phyloP scores from a whole-genome alignment of 208 protist species.

The Trypanosoma vivax region DNA sequence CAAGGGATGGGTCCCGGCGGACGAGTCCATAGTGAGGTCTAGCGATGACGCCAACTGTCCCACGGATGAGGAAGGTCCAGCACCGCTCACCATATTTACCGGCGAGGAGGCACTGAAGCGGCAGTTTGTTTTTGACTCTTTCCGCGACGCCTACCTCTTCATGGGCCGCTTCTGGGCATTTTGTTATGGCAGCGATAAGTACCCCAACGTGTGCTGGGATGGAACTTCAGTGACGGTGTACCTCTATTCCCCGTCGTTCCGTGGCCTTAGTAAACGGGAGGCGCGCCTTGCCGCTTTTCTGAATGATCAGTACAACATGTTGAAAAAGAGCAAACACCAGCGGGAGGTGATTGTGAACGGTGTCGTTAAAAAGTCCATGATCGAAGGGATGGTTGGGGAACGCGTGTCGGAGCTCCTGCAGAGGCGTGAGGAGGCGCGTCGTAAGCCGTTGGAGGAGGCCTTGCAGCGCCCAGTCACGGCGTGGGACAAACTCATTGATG shows the following conservation, averaged over 20 bases:
- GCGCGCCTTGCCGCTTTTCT: conserved; percentile 75
- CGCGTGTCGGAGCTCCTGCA: conserved; percentile 21
- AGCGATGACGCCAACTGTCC: not conserved
- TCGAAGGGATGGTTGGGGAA: conserved; percentile 46
- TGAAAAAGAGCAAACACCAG: conserved; percentile 65
- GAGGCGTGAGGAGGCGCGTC: conserved; percentile 34
- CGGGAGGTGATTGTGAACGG: conserved; percentile 26
- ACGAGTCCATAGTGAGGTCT: conserved; percentile 15
- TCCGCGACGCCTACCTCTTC: conserved; percentile 68
- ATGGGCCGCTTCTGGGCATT: conserved; percentile 82
- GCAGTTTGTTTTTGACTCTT: conserved; percentile 55
- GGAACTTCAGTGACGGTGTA: conserved; percentile 55
- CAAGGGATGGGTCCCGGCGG: conserved; percentile 60
- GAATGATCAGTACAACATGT: conserved; percentile 85
- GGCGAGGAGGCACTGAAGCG: conserved; percentile 71
- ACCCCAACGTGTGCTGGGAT: conserved; percentile 65
- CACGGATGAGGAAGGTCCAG: conserved; percentile 2
- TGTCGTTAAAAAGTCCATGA: conserved; percentile 23
- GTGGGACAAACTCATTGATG: conserved; percentile 34
- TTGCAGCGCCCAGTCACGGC: conserved; percentile 13
- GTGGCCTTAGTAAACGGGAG: conserved; percentile 75
- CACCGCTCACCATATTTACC: conserved; percentile 15
- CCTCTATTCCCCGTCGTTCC: conserved; percentile 77
- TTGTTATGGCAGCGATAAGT: conserved; percentile 80
- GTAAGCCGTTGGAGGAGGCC: conserved; percentile 35